Conservation (phyloP, 768 basidiomycete genomes). For the Trametes cinnabarina region DNA sequence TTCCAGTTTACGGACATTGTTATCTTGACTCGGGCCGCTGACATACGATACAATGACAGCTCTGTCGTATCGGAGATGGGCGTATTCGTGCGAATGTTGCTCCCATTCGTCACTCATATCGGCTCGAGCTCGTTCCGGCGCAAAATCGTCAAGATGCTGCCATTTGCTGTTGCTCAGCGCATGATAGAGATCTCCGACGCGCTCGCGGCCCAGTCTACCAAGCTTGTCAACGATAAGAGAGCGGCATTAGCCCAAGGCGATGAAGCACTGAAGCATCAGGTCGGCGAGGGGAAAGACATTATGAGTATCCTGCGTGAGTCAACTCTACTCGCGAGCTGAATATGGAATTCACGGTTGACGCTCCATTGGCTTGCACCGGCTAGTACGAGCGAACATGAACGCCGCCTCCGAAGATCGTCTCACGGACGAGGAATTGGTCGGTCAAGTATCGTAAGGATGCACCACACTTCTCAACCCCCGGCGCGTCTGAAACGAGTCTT, state of each 20-base stretch:
- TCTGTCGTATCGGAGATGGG: neutral
- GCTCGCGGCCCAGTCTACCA: conserved; percentile 33
- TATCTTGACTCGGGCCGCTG: too few relatives aligned
- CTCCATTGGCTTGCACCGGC: too few relatives aligned
- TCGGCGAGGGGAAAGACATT: conserved; percentile 43
- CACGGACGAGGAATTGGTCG: conserved; percentile 34
- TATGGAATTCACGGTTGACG: too few relatives aligned
- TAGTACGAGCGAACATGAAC: conserved; percentile 41
- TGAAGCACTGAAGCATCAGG: conserved; percentile 31
- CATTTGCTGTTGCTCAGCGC: conserved; percentile 31
- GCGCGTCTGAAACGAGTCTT: neutral
- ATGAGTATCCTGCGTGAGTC: conserved; percentile 44
- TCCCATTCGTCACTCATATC: conserved; percentile 15
- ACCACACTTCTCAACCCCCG: too few relatives aligned
- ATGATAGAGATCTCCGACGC: conserved; percentile 36
- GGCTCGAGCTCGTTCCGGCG: conserved; percentile 30
- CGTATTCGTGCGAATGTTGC: neutral
- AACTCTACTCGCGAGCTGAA: too few relatives aligned
- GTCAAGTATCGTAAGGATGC: conserved; percentile 30
- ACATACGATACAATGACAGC: neutral
- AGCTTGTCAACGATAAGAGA: conserved; percentile 39
- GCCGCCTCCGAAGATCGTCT: conserved; percentile 11
- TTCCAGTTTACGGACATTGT: too few relatives aligned
- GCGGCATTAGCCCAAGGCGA: conserved; percentile 34
- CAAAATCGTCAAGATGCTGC: conserved; percentile 32